A percentile compares a stretch with the other conserved stretches of the same genome.
phyloP scores from a whole-genome alignment of 345 rosid species.

The Syzygium aromaticum region DNA sequence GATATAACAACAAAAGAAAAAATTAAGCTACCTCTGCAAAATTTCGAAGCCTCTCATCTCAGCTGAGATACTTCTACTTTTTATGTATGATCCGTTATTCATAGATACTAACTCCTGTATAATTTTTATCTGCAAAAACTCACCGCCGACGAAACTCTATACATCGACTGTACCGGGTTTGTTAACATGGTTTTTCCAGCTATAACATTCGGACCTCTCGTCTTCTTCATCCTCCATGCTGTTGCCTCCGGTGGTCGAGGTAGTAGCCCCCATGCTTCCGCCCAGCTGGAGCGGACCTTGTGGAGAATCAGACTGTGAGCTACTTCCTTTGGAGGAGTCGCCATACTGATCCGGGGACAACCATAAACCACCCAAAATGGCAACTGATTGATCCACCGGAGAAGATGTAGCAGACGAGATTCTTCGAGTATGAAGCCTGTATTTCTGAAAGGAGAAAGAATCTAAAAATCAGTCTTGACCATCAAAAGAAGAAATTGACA shows the following conservation, averaged over 20 bases:
- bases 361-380: conserved; percentile 68
- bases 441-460: conserved; percentile 51
- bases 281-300: conserved; percentile 83
- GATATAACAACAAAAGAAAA: conserved; percentile 17
- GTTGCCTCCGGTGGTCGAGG: conserved; percentile 56
- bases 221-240: conserved; percentile 88
- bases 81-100: conserved; percentile 15
- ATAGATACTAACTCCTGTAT: conserved; percentile 27
- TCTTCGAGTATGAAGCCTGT: conserved; percentile 68
- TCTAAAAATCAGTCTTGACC: neutral
- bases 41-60: conserved; percentile 18
- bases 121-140: conserved; percentile 55
- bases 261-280: conserved; percentile 46
- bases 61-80: conserved; percentile 19
- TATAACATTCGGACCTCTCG: conserved; percentile 54
- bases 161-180: conserved; percentile 31
- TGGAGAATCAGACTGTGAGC: conserved; percentile 72
- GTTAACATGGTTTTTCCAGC: conserved; percentile 53
- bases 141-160: conserved; percentile 35
- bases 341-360: conserved; percentile 46
- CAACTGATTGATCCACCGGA: conserved; percentile 40
- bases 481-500: neutral
- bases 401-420: conserved; percentile 20
- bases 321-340: conserved; percentile 46
- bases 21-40: conserved; percentile 41